Percentiles rank a stretch among this genome's conserved stretches.
phyloP scores from a whole-genome alignment of 2,329 filamentous ascomycete species.

The Trichoderma polysporum region DNA sequence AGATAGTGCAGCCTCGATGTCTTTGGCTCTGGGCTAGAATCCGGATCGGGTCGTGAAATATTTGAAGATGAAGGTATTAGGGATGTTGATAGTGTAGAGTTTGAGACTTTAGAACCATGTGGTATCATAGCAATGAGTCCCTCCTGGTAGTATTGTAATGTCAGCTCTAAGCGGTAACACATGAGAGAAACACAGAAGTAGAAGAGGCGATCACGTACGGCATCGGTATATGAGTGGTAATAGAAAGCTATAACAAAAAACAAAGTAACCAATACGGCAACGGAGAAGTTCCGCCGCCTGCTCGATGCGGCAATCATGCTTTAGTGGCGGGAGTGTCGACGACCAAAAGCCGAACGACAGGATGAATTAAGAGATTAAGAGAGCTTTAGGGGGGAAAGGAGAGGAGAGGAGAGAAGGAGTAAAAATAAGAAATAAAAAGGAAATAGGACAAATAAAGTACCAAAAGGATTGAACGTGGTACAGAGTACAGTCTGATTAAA shows the following conservation, averaged over 20 bases:
- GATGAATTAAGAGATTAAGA: neutral
- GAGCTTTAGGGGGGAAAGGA: neutral
- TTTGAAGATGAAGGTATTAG: neutral
- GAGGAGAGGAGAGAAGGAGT: neutral
- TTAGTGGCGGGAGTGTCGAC: neutral
- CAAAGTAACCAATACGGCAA: conserved; percentile 10
- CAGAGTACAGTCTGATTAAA: neutral
- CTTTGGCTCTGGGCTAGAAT: neutral
- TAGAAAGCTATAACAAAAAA: conserved; percentile 12
- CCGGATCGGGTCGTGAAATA: neutral
- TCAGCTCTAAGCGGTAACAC: neutral
- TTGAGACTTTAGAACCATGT: neutral
- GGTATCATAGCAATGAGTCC: conserved; percentile 4
- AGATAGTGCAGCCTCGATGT: conserved; percentile 40
- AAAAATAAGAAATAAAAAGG: neutral
- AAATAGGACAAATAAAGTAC: neutral
- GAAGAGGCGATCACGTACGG: conserved; percentile 13
- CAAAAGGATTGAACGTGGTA: neutral
- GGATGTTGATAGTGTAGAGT: neutral
- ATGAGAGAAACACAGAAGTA: neutral
- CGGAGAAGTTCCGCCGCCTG: conserved; percentile 18
- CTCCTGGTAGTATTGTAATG: neutral
- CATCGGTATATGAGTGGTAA: conserved; percentile 20
- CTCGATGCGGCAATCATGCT: conserved; percentile 16
- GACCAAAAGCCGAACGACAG: neutral